A percentile compares a stretch with the other conserved stretches of the same genome.
phyloP scores from a whole-genome alignment of 371 early-diverging fungal species.

The Blyttiomyces sp. region DNA sequence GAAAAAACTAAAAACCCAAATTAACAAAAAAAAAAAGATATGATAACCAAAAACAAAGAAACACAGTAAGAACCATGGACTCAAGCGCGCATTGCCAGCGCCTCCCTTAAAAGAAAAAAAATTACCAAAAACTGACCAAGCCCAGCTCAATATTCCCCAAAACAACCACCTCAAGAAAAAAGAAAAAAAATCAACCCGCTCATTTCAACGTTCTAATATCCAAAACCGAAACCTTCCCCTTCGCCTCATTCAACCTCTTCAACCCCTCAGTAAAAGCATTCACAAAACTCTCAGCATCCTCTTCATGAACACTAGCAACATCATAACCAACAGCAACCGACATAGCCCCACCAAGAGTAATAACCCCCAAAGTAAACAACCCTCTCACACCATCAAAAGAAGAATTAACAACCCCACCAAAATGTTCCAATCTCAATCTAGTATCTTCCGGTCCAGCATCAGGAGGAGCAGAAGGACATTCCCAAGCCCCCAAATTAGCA shows the following conservation, averaged over 20 bases:
- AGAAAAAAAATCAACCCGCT: no score
- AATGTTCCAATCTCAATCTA: slow-evolving; percentile 21
- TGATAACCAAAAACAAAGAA: no score
- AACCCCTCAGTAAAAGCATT: slow-evolving; percentile 21
- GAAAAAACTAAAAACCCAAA: no score
- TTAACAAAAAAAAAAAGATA: no score
- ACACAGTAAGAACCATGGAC: no score
- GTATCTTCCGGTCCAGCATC: slow-evolving; percentile 13
- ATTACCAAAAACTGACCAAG: no score
- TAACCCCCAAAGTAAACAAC: slow-evolving; percentile 39
- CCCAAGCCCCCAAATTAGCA: slow-evolving; percentile 49
- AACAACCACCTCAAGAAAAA: no score
- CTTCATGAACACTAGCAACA: slow-evolving; percentile 24
- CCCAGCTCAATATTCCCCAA: no score
- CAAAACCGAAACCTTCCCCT: slow-evolving; percentile 11
- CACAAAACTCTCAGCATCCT: slow-evolving; percentile 35
- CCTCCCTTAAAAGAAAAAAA: no score
- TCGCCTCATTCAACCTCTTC: slow-evolving; percentile 7
- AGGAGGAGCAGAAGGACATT: slow-evolving; percentile 27
- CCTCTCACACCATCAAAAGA: slow-evolving; percentile 41
- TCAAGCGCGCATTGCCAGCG: no score
- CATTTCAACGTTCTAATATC: slow-evolving; percentile 7
- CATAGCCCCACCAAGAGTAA: slow-evolving; percentile 37
- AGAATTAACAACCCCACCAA: slow-evolving; percentile 39
- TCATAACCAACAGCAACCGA: slow-evolving; percentile 31